A percentile compares a stretch with the other conserved stretches of the same genome.
Evolutionary conservation across 2,329 filamentous ascomycete genomes (phyloP).

Genomic region (Trichophyton schoenleinii): DNA sequence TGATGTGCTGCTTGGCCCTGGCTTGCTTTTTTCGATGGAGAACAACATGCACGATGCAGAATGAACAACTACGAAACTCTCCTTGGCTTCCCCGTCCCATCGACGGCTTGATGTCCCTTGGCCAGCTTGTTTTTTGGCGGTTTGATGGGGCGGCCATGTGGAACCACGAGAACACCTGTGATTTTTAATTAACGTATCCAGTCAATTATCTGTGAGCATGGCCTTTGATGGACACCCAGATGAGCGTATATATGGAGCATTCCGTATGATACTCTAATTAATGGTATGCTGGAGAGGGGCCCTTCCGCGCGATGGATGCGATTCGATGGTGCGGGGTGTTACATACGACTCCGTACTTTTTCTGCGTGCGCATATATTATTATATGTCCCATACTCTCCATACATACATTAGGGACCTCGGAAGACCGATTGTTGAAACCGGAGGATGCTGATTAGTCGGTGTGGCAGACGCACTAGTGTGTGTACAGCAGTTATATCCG

Average conservation of each 20-base stretch:
- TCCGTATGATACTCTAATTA: too few species aligned
- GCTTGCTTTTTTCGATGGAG: background rate
- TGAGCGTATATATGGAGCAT: too few species aligned
- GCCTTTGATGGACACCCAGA: too few species aligned
- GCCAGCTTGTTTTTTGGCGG: background rate
- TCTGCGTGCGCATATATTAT: too few species aligned
- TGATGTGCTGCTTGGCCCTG: background rate
- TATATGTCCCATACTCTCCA: too few species aligned
- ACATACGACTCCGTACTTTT: background rate
- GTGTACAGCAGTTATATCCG: constrained; percentile 1
- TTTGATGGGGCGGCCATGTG: background rate
- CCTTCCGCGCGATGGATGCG: background rate
- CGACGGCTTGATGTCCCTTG: background rate
- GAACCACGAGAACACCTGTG: background rate
- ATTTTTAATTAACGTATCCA: background rate
- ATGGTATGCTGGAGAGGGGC: too few species aligned
- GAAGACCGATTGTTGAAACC: background rate
- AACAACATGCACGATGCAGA: too few species aligned
- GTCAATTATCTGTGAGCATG: background rate
- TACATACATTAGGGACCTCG: background rate
- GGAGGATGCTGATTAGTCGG: background rate
- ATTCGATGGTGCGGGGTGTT: background rate
- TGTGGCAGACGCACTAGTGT: background rate
- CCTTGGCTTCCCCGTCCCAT: background rate
- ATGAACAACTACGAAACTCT: background rate